Percentiles rank a stretch among this genome's conserved stretches.
Evolutionary conservation across 169 alveolate species (phyloP).

Genomic region (Theileria equi): DNA sequence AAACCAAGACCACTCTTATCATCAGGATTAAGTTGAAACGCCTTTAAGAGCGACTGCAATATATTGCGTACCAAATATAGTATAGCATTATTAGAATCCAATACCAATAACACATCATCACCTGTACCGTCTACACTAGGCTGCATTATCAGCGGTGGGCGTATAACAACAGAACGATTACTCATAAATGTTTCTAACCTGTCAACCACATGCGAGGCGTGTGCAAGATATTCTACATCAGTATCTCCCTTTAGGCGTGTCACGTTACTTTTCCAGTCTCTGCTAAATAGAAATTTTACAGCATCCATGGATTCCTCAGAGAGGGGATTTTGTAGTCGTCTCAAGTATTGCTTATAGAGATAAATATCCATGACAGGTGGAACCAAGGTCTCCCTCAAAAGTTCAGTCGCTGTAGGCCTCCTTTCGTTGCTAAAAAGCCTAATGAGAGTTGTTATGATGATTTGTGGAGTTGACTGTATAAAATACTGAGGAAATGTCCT

Average conservation of each 20-base stretch:
- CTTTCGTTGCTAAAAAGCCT: constrained; percentile 43
- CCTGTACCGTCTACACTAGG: not conserved
- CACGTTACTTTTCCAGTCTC: constrained; percentile 47
- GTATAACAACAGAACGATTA: constrained; percentile 20
- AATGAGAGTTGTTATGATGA: constrained; percentile 39
- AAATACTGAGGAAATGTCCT: constrained; percentile 56
- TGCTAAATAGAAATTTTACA: constrained; percentile 20
- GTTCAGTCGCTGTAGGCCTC: constrained; percentile 63
- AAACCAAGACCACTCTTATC: constrained; percentile 3
- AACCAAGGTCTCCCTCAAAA: constrained; percentile 56
- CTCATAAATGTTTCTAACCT: constrained; percentile 54
- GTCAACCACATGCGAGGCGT: constrained; percentile 16
- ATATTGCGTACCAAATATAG: constrained; percentile 27
- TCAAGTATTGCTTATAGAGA: constrained; percentile 54
- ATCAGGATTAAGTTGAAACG: constrained; percentile 2
- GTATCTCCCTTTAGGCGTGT: constrained; percentile 10
- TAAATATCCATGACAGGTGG: constrained; percentile 64
- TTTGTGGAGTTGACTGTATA: constrained; percentile 41
- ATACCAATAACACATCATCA: constrained; percentile 11
- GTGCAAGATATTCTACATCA: constrained; percentile 11
- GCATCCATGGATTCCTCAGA: constrained; percentile 63
- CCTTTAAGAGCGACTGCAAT: not conserved
- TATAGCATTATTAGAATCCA: constrained; percentile 35
- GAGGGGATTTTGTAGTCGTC: constrained; percentile 48
- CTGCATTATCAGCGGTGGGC: constrained; percentile 26